Evolutionary conservation across 2,329 filamentous ascomycete genomes (phyloP), one percentile per base, ranked within the genome.

Genomic region (Hawksworthiomyces lignivorus): DNA sequence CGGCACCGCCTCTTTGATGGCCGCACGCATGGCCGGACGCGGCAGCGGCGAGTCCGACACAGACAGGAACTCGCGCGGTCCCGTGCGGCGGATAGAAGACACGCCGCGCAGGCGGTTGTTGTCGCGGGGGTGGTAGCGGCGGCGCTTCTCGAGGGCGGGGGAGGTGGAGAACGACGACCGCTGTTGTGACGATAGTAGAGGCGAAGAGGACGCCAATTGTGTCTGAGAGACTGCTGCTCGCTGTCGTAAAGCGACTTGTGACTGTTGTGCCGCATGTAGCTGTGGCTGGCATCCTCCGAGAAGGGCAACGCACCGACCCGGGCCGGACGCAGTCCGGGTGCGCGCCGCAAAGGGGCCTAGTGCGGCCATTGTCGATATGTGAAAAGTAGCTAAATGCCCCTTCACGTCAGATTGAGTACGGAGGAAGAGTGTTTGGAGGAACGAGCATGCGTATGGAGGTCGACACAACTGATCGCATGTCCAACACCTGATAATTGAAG

Each of bases 61-160:
- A 15, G 82, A 84, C 41, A 94, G 68, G n/a, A 74, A 77, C 58
- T 84, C 79, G 39, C 80, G 77, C 5, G 80, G 79, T 1, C 89
- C 89, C 2, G 84, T 87, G 37, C 83, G 74, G 51, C 85, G 81
- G 44, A 94, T 72, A 19, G 81, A 83, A 43, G 87, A 95, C 39
- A 95, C 77, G 33, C 88, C 90, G 47, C 92, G 84, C 47, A 77
- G 68, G 50, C 75, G 80, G 69, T 87, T 96, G 65, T 77, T 78
- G 67, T 96, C 89, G 57, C 79, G 77, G 48, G 68, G 72, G 56
- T 65, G 68, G 61, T 69, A 65, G 28, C 40, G 54, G 44, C 56
- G 52, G n/a, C 67, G 66, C 55, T 67, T 65, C 52, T 62, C 51
- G 53, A 69, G 52, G 64, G 68, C 49, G 61, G 65, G 63, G 39